phyloP scores from a whole-genome alignment of 106 monocot species.

The Allium sativum region DNA sequence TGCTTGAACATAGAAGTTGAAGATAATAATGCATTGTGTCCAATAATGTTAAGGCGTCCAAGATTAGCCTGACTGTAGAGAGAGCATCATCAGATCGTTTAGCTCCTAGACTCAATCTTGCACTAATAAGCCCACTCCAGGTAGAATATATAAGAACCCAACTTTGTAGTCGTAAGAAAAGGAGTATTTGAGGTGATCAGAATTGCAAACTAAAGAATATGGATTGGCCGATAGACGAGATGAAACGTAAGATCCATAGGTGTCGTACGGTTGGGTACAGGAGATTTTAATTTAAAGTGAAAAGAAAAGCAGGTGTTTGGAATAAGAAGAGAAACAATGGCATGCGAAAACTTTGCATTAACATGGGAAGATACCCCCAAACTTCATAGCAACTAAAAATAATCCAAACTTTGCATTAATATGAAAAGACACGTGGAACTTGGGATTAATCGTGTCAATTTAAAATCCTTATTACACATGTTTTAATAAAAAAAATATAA shows the following conservation, averaged over 20 bases:
- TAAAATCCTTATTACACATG: too few relatives aligned
- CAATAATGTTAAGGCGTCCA: constrained; percentile 62
- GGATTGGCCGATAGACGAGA: constrained; percentile 4
- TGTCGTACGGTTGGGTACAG: constrained; percentile 12
- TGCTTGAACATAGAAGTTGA: constrained; percentile 69
- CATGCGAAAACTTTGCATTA: too few relatives aligned
- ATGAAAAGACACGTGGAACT: too few relatives aligned
- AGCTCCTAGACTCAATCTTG: neutral
- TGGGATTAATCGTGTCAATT: too few relatives aligned
- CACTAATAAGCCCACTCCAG: constrained; percentile 7
- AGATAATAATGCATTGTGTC: constrained; percentile 71
- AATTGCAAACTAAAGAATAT: constrained; percentile 3
- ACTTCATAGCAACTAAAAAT: too few relatives aligned
- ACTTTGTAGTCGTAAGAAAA: neutral
- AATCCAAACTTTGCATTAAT: too few relatives aligned
- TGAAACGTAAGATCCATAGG: constrained; percentile 4
- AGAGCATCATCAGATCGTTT: constrained; percentile 29
- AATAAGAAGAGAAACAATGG: too few relatives aligned
- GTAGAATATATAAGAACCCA: neutral
- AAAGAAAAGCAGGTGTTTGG: too few relatives aligned
- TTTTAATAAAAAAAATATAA: too few relatives aligned
- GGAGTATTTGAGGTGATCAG: constrained; percentile 6
- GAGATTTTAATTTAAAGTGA: too few relatives aligned
- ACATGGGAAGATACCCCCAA: too few relatives aligned
- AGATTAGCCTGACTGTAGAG: constrained; percentile 61